A percentile compares a stretch with the other conserved stretches of the same genome.
Conservation (phyloP, 257 asterid species). For the Anisodus tanguticus region DNA sequence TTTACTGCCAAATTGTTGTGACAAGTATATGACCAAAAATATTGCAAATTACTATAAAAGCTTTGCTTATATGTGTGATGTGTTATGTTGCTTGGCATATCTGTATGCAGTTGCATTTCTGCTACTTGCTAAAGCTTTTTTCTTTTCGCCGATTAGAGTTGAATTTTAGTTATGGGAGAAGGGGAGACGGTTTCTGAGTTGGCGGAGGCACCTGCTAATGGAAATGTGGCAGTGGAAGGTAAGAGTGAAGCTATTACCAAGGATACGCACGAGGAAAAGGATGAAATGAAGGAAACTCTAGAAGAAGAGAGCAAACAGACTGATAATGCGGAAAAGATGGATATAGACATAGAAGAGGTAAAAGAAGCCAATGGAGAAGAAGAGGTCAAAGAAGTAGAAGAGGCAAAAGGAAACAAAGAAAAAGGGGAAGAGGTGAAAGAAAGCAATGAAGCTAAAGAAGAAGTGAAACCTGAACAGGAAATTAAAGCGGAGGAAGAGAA, state of each 20-base stretch:
- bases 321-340: conserved; percentile 26
- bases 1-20: background rate
- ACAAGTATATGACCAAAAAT: background rate
- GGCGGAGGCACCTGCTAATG: conserved; percentile 51
- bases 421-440: conserved; percentile 27
- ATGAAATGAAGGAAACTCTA: conserved; percentile 31
- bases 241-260: conserved; percentile 21
- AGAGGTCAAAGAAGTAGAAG: background rate
- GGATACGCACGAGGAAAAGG: conserved; percentile 33
- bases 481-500: conserved; percentile 24
- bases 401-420: background rate
- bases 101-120: background rate
- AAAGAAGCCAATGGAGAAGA: background rate
- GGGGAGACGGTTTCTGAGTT: conserved; percentile 56
- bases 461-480: conserved; percentile 18
- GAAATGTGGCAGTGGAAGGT: conserved; percentile 31
- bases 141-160: background rate
- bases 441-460: conserved; percentile 19
- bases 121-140: background rate
- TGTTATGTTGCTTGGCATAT: background rate
- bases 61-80: background rate
- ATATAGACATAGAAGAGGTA: conserved; percentile 31
- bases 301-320: conserved; percentile 34
- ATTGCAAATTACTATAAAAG: background rate
- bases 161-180: conserved; percentile 58